Base-by-base conservation (phyloP, 768 basidiomycete genomes). In the Pisolithus marmoratus region DNA sequence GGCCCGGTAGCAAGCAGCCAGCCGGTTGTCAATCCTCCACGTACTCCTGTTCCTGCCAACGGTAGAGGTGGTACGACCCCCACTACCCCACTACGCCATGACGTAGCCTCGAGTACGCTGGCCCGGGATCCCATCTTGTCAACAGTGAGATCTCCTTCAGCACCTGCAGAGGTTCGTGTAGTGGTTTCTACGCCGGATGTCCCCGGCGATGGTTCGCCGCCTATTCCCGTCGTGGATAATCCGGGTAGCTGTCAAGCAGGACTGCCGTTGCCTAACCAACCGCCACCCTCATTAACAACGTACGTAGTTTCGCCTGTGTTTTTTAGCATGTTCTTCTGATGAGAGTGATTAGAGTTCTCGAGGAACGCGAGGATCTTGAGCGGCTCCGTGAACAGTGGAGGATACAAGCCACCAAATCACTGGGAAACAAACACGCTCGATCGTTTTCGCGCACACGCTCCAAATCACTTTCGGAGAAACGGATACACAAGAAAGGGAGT, bases 301-400 rank as follows among this genome's bases (percentile, higher is more conserved):
- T 77, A 56, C 49, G 75, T 66, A 29, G 20, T 55, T 19, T 44
- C 31, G 37, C 17, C 27, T 3, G 43, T 47, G 5, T 8, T 23
- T 8, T 23, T 29, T 20, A 31, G 43, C 8, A 46, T 45, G 12
- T 4, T 49, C 23, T 20, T 11, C 40, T 48, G 0, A 58, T 44
- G 2, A 7, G 0, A 20, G 31, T 27, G 37, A 53, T 9, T 54
- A 90, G 87, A 58, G 87, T 89, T 22, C 69, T 90, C 9, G 78
- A 80, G 54, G 85, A 88, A 54, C 79, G 82, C 11, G 71, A 79
- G 49, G 70, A 70, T 43, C 73, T 90, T 11, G 75, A 81, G n/a
- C 72, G 71, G 46, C 79, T 90, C 54, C 82, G 88, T 15, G 74
- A 77, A 46, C 69, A 73, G 56, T 90, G 88, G 88, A 80, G 84